These are phyloP conservation scores for Ramularia endophylla DNA, from an alignment of 2,329 filamentous ascomycete genomes.

Conservation along the genomic window DNA sequence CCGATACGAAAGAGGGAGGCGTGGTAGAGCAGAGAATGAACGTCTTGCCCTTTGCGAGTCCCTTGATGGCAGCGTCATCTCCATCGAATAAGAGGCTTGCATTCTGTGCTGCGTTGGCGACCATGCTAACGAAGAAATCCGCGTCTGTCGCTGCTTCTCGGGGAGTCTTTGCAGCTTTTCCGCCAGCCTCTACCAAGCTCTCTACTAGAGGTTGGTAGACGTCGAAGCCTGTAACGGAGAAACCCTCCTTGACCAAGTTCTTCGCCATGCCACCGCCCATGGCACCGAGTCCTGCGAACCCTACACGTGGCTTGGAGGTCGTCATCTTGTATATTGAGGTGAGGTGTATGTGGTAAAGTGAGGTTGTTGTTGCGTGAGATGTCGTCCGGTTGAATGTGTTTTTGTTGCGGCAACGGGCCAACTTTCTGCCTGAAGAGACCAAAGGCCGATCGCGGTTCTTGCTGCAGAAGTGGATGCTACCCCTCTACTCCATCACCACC, in stretches of 20 bases:
- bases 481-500: no score
- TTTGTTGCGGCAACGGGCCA: no score
- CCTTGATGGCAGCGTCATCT: constrained; percentile 46
- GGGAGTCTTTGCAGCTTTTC: constrained; percentile 53
- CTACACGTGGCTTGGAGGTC: constrained; percentile 22
- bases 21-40: constrained; percentile 67
- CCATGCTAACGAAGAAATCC: constrained; percentile 65
- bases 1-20: constrained; percentile 58
- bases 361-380: no score
- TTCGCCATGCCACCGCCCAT: constrained; percentile 82
- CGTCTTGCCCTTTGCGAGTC: constrained; percentile 53
- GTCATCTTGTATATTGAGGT: constrained; percentile 9
- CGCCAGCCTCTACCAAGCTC: constrained; percentile 58
- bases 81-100: constrained; percentile 59
- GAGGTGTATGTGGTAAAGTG: no score
- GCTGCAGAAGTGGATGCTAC: no score
- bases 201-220: constrained; percentile 62
- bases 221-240: constrained; percentile 64
- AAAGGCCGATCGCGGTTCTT: no score
- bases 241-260: constrained; percentile 62
- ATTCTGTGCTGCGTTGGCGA: constrained; percentile 65
- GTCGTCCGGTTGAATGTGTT: no score
- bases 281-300: constrained; percentile 69
- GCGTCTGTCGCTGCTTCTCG: constrained; percentile 56
- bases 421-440: no score